These are phyloP conservation scores for Phytophthora foliorum DNA, from an alignment of 352 stramenopile genomes.

Conservation along the genomic window DNA sequence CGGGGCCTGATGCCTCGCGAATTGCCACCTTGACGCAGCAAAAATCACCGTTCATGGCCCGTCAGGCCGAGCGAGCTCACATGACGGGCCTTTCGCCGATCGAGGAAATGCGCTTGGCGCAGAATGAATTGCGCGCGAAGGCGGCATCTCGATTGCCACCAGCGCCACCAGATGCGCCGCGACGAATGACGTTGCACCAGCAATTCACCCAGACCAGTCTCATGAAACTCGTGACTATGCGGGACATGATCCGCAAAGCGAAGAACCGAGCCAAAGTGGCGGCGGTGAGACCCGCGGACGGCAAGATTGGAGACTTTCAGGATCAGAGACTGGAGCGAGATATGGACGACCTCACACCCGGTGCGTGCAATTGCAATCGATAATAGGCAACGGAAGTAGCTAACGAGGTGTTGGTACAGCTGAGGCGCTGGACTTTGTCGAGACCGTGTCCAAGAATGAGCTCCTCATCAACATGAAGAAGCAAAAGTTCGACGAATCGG, in stretches of 20 bases:
- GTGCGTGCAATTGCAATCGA: conserved; percentile 30
- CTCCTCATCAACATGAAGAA: conserved; percentile 92
- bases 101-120: conserved; percentile 84
- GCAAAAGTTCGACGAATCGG: conserved; percentile 85
- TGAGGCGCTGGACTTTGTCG: conserved; percentile 82
- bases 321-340: conserved; percentile 57
- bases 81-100: conserved; percentile 84
- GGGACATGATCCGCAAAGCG: conserved; percentile 65
- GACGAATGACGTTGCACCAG: conserved; percentile 26
- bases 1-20: conserved; percentile 16
- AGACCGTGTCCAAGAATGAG: conserved; percentile 78
- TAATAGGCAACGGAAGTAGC: not conserved
- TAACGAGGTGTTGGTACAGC: conserved; percentile 42
- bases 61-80: conserved; percentile 74
- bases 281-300: conserved; percentile 33
- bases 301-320: conserved; percentile 41
- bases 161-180: not conserved
- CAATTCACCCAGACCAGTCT: conserved; percentile 56
- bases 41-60: conserved; percentile 78
- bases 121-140: conserved; percentile 83
- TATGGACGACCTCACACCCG: conserved; percentile 86
- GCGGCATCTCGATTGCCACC: conserved; percentile 59
- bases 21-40: conserved; percentile 29
- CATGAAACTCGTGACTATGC: conserved; percentile 65
- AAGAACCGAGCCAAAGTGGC: conserved; percentile 67